phyloP scores from a whole-genome alignment of 1,139 yeast species.

The Blastobotrys malaysiensis region DNA sequence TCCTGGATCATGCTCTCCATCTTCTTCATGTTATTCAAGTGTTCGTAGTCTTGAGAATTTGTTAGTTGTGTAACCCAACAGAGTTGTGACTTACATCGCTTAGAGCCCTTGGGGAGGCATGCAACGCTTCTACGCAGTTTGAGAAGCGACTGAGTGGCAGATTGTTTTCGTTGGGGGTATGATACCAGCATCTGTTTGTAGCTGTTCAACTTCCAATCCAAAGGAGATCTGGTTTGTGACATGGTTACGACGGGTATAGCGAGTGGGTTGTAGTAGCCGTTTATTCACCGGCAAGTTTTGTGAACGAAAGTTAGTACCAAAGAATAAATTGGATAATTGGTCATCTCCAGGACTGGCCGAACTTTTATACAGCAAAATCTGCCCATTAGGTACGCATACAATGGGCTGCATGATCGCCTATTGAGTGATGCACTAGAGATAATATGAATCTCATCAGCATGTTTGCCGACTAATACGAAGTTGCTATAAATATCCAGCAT shows the following conservation, averaged over 20 bases:
- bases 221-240: not conserved
- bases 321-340: not conserved
- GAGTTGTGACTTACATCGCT: slow-evolving; percentile 7
- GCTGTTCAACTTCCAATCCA: slow-evolving; percentile 3
- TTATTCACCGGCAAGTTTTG: too few relatives aligned
- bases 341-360: not conserved
- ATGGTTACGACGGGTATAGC: not conserved
- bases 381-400: not conserved
- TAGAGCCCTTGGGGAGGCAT: slow-evolving; percentile 8
- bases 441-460: not conserved
- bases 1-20: slow-evolving; percentile 8
- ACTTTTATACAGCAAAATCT: not conserved
- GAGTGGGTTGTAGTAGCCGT: too few relatives aligned
- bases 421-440: not conserved
- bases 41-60: slow-evolving; percentile 4
- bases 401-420: not conserved
- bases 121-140: slow-evolving; percentile 5
- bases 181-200: slow-evolving; percentile 3
- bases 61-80: not conserved
- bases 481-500: not conserved
- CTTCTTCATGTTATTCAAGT: slow-evolving; percentile 3
- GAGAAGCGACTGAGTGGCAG: slow-evolving; percentile 1
- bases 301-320: not conserved
- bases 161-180: slow-evolving; percentile 1
- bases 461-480: not conserved